Conservation (phyloP, 768 basidiomycete species). For the Kwoniella mangroviensis region DNA sequence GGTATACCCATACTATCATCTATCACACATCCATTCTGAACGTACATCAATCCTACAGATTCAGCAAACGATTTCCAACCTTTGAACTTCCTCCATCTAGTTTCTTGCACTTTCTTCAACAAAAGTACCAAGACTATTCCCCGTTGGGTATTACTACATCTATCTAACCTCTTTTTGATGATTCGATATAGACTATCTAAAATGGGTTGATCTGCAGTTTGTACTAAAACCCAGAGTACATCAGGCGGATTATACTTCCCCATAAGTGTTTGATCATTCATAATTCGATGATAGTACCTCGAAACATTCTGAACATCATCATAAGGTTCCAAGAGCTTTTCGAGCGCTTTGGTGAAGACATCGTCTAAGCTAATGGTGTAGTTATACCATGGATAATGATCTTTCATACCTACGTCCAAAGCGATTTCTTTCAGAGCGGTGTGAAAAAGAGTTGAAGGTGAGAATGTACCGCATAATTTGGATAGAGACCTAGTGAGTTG, state of each 20-base stretch:
- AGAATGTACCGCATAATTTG: background rate
- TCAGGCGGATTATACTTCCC: background rate
- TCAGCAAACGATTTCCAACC: constrained; percentile 6
- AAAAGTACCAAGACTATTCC: background rate
- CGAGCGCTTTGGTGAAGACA: background rate
- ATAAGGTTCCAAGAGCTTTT: background rate
- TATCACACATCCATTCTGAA: background rate
- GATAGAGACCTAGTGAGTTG: background rate
- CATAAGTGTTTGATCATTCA: background rate
- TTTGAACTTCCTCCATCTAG: background rate
- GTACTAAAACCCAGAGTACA: background rate
- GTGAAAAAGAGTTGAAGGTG: background rate
- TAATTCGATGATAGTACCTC: background rate
- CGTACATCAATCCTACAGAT: background rate
- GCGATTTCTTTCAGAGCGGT: background rate
- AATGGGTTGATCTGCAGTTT: background rate
- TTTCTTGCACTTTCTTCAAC: background rate
- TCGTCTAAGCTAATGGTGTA: background rate
- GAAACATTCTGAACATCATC: background rate
- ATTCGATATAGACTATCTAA: background rate
- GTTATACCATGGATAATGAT: constrained; percentile 1
- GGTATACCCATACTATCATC: background rate
- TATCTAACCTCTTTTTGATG: background rate
- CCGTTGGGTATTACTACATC: background rate
- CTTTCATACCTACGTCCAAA: background rate